Base-by-base conservation (phyloP, 1,284 basidiomycete species). In the Boletus semigastroideus region DNA sequence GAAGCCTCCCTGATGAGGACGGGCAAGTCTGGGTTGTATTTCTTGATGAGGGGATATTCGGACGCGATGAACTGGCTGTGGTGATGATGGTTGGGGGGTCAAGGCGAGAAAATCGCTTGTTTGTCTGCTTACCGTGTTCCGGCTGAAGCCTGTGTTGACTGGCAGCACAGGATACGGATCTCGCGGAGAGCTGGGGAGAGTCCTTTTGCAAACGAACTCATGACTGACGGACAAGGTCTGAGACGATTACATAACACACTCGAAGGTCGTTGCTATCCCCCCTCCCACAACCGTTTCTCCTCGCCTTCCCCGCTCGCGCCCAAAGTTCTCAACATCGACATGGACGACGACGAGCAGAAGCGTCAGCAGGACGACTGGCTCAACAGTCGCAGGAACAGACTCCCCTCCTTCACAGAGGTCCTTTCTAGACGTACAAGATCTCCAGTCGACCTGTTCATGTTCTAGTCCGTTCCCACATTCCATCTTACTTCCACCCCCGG, bases 361-460 rank as follows among this genome's bases (percentile, higher is more conserved):
- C 51, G 55, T 54, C 79, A 79, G 52, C 81, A 86, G 59, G 86
- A 89, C 69, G 86, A 87, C 60, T 86, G 81, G 83, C 78, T 78
- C 19, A 77, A 71, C 58, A 81, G 73, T 65, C 80, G 87, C 68
- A 79, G 79, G 72, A 82, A 88, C 66, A 79, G 88, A 60, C 76
- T 90, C 16, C 88, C 87, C 12, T 84, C 88, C 12, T 88, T 94
- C 60, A 84, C 84, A 25, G 92, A 95, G 73, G 92, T 94, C 43
- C 79, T 96, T 27, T 90, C 90, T 25, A 78, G 92, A 60, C 80
- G 89, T 63, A 98, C 96, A 12, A 78, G 91, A 55, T 92, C 96
- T 0, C 96, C 96, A 11, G 93, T 98, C 39, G 96, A 99, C 77
- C 79, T 98, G 47, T 98, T 96, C 78, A 97, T 96, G 87, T 97